Evolutionary conservation across 1,284 basidiomycete species (phyloP).

Genomic region (Serendipita sp.): DNA sequence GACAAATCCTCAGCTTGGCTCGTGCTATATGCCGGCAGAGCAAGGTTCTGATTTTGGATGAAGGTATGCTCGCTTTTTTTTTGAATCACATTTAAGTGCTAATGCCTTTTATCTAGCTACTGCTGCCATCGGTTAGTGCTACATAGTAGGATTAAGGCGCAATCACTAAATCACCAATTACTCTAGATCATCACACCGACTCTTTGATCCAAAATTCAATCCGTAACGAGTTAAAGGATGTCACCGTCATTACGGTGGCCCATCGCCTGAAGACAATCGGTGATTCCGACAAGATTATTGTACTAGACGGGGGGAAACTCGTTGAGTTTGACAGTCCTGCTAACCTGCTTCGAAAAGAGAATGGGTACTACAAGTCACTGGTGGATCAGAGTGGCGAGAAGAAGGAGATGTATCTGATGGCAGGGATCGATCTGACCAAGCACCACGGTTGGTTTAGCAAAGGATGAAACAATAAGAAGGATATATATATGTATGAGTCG

Average conservation of each 20-base stretch:
- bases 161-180: background rate
- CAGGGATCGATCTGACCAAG: conserved; percentile 16
- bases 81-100: conserved; percentile 3
- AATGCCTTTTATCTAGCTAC: conserved; percentile 13
- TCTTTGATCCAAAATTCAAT: conserved; percentile 43
- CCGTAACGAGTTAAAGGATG: conserved; percentile 37
- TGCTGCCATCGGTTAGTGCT: conserved; percentile 18
- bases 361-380: conserved; percentile 38
- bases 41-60: conserved; percentile 38
- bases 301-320: conserved; percentile 26
- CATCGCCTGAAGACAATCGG: conserved; percentile 59
- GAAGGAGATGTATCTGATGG: conserved; percentile 33
- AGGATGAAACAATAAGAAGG: background rate
- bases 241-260: conserved; percentile 50
- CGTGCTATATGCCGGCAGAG: conserved; percentile 34
- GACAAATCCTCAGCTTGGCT: conserved; percentile 45
- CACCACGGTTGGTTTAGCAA: background rate
- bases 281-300: conserved; percentile 42
- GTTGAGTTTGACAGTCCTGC: conserved; percentile 46
- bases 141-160: background rate
- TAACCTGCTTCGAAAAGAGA: conserved; percentile 38
- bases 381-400: conserved; percentile 46
- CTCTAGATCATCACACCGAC: conserved; percentile 21
- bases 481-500: background rate
- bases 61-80: conserved; percentile 17